Percentiles rank a stretch among this genome's conserved stretches.
phyloP scores from a whole-genome alignment of 495 filamentous ascomycete species.

The Hamigera avellanea region DNA sequence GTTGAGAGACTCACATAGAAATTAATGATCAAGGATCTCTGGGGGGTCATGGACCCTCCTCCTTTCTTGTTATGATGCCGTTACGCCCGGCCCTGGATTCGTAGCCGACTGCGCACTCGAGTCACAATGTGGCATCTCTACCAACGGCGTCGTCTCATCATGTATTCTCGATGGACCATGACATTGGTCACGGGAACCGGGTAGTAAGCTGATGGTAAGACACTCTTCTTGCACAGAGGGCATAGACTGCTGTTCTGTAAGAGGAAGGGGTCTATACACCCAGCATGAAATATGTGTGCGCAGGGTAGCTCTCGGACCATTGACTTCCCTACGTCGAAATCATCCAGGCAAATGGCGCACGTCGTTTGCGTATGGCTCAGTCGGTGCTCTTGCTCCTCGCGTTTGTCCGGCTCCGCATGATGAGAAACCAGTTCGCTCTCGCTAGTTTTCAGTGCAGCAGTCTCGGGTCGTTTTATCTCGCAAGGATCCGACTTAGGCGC shows the following conservation, averaged over 20 bases:
- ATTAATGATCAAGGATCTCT: too few species aligned
- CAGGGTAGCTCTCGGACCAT: slow-evolving; percentile 77
- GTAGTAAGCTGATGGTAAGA: slow-evolving; percentile 55
- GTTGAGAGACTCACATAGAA: too few species aligned
- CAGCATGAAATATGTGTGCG: slow-evolving; percentile 81
- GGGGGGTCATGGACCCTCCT: too few species aligned
- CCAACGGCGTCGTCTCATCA: neutral
- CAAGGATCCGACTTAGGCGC: slow-evolving; percentile 10
- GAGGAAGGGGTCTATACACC: slow-evolving; percentile 77
- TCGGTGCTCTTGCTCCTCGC: slow-evolving; percentile 9
- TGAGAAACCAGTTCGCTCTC: too few species aligned
- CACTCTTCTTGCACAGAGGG: slow-evolving; percentile 73
- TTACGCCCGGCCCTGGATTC: too few species aligned
- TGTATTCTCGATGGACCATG: neutral
- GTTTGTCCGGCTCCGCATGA: too few species aligned
- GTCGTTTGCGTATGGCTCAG: slow-evolving; percentile 36
- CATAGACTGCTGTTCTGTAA: slow-evolving; percentile 63
- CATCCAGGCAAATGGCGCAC: slow-evolving; percentile 79
- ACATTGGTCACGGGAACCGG: slow-evolving; percentile 23
- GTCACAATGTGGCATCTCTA: too few species aligned
- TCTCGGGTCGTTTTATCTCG: slow-evolving; percentile 1
- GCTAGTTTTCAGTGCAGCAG: too few species aligned
- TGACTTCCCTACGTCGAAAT: slow-evolving; percentile 55
- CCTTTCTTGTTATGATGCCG: too few species aligned
- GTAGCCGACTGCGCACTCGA: too few species aligned